Evolutionary conservation across 768 basidiomycete species (phyloP), one percentile per base, ranked within the genome.

Genomic region (Hygrocybe coccinea): DNA sequence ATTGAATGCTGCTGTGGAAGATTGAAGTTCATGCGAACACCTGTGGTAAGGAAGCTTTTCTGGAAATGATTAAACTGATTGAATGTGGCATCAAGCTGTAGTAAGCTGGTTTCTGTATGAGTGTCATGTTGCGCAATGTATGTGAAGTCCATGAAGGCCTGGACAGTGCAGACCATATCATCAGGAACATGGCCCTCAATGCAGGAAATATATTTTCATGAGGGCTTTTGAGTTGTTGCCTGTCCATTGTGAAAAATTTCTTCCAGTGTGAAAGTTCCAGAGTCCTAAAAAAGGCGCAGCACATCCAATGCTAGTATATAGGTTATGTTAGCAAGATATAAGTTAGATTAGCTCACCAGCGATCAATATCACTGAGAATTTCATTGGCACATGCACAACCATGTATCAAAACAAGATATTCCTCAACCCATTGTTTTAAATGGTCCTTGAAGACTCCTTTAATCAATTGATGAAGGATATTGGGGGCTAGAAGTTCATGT

Each of bases 361-460:
- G 62, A 56, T 75, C 72, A 55, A 74, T 73, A 22, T 74, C 69
- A 55, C 65, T 66, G 3, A 73, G 33, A 33, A 74, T 67, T 8
- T 29, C 47, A n/a, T 63, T 52, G 1, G 64, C 71, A 11, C 45
- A 15, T 5, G 52, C 51, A 19, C 62, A 51, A 0, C 59, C 57
- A 57, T 71, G 55, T 1, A 22, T 37, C 0, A 51, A 1, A 1
- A 47, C 8, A 1, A 78, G 51, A 49, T 74, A 76, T 10, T 68
- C 57, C 1, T 55, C 47, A 0, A 71, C 64, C 75, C 75, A 76
- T 10, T 50, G 49, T 0, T 75, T 73, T 9, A 75, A 56, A 55
- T 75, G 74, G 44, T 75, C 74, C 50, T 74, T 76, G 62, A 75
- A 76, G 1, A 61, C 65, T 8, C 74, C 72, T 56, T 76, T 76